phyloP scores from a whole-genome alignment of 768 basidiomycete species.

The Crucibulum laeve region DNA sequence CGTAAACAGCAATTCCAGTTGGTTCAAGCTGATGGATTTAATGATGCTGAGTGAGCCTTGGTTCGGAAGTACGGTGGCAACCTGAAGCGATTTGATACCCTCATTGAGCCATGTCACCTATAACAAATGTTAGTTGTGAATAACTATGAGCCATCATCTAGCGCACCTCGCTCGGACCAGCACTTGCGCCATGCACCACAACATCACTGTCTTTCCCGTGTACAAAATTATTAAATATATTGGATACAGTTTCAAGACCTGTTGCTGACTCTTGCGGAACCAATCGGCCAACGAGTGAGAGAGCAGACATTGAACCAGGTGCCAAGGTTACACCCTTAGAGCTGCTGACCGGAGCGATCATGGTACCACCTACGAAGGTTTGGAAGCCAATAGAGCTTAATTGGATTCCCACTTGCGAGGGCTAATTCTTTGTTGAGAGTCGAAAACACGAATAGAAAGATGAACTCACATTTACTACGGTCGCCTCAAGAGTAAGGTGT shows the following conservation, averaged over 20 bases:
- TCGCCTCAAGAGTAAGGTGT: constrained; percentile 58
- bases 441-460: not conserved
- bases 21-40: constrained; percentile 55
- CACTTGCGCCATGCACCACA: constrained; percentile 53
- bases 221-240: constrained; percentile 69
- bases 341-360: constrained; percentile 57
- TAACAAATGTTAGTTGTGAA: not conserved
- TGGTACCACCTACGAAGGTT: constrained; percentile 44
- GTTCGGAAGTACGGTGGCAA: constrained; percentile 60
- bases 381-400: constrained; percentile 60
- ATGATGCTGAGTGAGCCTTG: constrained; percentile 59
- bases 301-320: constrained; percentile 45
- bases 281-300: constrained; percentile 59
- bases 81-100: constrained; percentile 58
- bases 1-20: constrained; percentile 58
- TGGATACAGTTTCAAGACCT: constrained; percentile 56
- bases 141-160: constrained; percentile 1
- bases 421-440: constrained; percentile 31
- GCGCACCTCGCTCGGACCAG: constrained; percentile 52
- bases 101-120: constrained; percentile 72
- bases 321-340: constrained; percentile 45
- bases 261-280: constrained; percentile 50
- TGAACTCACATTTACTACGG: constrained; percentile 50
- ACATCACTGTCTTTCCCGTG: constrained; percentile 62
- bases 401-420: constrained; percentile 71